Evolutionary conservation across 2,329 filamentous ascomycete genomes (phyloP), one percentile per base, ranked within the genome.

Genomic region (Ophiostoma piceae): DNA sequence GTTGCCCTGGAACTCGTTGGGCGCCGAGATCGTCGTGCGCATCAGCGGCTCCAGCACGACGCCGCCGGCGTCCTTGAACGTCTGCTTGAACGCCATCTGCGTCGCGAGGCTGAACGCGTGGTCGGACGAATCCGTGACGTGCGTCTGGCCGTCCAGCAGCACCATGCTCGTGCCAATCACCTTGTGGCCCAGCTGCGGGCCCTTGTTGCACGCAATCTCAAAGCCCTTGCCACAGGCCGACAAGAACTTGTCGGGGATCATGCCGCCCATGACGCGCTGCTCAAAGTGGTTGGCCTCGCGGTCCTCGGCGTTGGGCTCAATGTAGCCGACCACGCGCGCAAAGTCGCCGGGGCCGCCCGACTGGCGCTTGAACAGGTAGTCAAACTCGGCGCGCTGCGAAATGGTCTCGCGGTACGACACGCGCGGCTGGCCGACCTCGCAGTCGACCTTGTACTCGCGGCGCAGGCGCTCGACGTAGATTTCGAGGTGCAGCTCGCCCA

Each of bases 391-490:
- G 70, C 84, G 87, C 73, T 89, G 83, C 68, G 90, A 90, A 76
- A 99, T 90, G 54, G 94, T 98, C 83, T 99, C 95, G 74, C 95
- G 90, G 84, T 98, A 99, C 29, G 95, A 93, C 74, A 99, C 95
- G 79, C 96, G 94, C 4, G 95, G 95, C 79, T 97, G 92, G 71
- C 95, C 95, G n/a, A 94, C 97, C 76, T 91, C 86, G 79, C 94
- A 97, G 74, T 97, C 95, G 69, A 97, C 94, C 78, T 91, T 92
- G 85, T 99, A 99, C 81, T 99, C 95, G 77, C 95, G 90, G 75
- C 91, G 90, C 83, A 99, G 94, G 75, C 95, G 93, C 83, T 99
- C 95, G 67, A 99, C 89, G 79, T 99, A 99, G 77, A 99, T 96
- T 77, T 97, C 94, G 37, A 99, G 85, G 80, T 99, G 95, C 74